Base-by-base conservation (phyloP, 768 basidiomycete species). In the Ramaria sp. region DNA sequence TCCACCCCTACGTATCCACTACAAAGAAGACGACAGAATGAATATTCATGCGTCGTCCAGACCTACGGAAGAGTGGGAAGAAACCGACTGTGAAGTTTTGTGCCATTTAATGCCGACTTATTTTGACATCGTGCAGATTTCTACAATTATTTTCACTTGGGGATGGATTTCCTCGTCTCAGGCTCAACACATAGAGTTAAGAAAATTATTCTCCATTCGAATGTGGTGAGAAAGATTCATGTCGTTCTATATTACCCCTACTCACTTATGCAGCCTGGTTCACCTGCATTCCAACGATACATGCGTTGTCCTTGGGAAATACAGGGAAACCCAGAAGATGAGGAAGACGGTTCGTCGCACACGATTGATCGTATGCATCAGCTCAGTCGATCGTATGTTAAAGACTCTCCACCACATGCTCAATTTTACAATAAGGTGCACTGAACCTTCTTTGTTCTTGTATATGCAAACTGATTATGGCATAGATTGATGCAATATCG, bases 271-370 rank as follows among this genome's bases (percentile, higher is more conserved):
- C 51, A 95, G 92, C 86, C 88, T 28, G 92, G 92, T 5, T 83
- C 91, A 1, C 83, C 91, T 3, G 68, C 91, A 22, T 96, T 96
- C 63, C 92, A 96, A 64, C 75, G 84, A 12, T 92, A 94, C 65
- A 89, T 92, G 62, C 83, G 91, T 34, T 95, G 92, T 66, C 86
- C 83, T 39, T 96, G 92, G 92, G 82, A 86, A 63, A 77, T 96
- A 36, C 83, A 88, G 64, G 84, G 83, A 3, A 70, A 68, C 49
- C 85, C 85, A 24, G 87, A 89, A 66, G 87, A 88, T 54, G 86
- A 88, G 55, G 85, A 89, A 71, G 86, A 89, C 63, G 84, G 87
- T 85, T 57, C 58, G 28, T 37, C 13, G 63, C 60, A 41, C 43
- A 16, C 2, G 24, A 41, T 38, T 32, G 22, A 27, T 48, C n/a